Conservation (phyloP, 208 protist species). For the Acanthamoeba pearcei region DNA sequence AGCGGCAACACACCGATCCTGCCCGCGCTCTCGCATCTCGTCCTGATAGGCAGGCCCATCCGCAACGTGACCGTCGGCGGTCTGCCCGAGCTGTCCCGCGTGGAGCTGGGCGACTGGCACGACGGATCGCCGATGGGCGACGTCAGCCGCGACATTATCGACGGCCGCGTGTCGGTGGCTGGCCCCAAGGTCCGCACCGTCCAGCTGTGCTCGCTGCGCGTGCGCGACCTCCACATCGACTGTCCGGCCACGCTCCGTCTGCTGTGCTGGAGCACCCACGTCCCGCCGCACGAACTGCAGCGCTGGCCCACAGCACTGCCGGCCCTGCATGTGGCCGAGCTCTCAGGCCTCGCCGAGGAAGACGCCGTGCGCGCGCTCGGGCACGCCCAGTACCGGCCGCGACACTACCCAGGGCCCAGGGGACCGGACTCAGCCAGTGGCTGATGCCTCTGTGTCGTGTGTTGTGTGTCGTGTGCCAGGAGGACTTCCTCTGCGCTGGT, state of each 20-base stretch:
- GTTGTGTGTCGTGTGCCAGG: too few species aligned
- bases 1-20: not conserved
- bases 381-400: too few species aligned
- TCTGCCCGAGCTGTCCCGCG: not conserved
- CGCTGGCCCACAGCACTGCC: not conserved
- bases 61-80: not conserved
- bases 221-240: not conserved
- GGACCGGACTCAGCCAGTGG: too few species aligned
- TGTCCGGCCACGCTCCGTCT: not conserved
- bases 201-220: not conserved
- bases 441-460: too few species aligned
- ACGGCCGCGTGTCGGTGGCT: not conserved
- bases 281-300: not conserved
- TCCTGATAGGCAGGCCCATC: not conserved
- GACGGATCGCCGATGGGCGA: not conserved
- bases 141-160: not conserved
- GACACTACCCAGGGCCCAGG: too few species aligned
- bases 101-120: not conserved
- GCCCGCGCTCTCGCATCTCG: not conserved
- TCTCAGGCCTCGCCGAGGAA: too few species aligned
- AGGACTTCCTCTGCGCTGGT: too few species aligned
- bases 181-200: not conserved
- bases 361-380: too few species aligned
- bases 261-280: not conserved
- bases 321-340: too few species aligned